Base-by-base conservation (phyloP, 1,284 basidiomycete genomes). In the Dichomitus squalens region DNA sequence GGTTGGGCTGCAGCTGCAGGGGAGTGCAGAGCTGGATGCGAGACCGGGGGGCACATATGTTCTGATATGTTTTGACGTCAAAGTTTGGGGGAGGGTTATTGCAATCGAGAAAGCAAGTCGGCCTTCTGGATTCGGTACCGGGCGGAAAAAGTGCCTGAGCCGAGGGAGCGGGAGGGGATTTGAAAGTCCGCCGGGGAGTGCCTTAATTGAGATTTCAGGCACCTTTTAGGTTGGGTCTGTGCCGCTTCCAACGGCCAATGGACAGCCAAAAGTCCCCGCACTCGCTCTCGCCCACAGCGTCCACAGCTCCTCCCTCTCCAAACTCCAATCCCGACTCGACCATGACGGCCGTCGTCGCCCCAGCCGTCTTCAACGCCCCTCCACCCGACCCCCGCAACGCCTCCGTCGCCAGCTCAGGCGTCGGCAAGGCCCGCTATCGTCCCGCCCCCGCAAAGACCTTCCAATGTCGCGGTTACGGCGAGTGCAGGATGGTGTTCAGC, bases 401-500 rank as follows among this genome's bases (percentile, higher is more conserved):
- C 36, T 12, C 64, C 51, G 23, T 58, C 40, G 51, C 59, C 58
- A 53, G 52, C 63, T 47, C 57, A 36, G 65, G 49, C 62, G 63
- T 79, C 49, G 79, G 73, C 59, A 91, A 89, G 67, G 31, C 61
- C 25, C 83, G 89, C 50, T 89, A 88, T 69, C 81, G 90, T 21
- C 85, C 89, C 6, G 85, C 88, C 0, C 88, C 89, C 6, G 86
- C 91, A 57, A 97, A 96, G 78, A 92, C 95, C 58, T 98, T 97
- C 73, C 92, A 95, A 68, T 98, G 96, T 77, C 84, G 88, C 58
- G 95, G 95, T 8, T 98, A 93, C 72, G 95, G 94, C 63, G 93
- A 96, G 55, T 98, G 96, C 76, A 84, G 90, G 63, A 98, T 98
- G 93, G 93, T 95, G 57, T 98, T 98, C 73, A 93, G 90, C 54